A percentile compares a stretch with the other conserved stretches of the same genome.
These are phyloP conservation scores for Phaffomyces thermotolerans DNA, from an alignment of 805 yeast genomes.

Conservation along the genomic window DNA sequence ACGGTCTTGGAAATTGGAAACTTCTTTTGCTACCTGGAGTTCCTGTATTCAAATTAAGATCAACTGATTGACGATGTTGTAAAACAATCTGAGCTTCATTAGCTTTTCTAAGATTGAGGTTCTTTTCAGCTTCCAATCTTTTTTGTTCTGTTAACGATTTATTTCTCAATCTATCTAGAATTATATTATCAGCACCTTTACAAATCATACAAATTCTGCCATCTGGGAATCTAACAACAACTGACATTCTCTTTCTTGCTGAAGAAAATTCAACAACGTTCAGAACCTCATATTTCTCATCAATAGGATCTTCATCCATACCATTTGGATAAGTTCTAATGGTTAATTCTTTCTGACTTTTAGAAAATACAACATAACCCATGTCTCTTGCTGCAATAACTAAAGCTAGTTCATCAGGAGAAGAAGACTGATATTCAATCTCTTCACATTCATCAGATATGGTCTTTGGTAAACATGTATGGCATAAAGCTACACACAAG, in stretches of 20 bases:
- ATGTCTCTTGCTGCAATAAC: conserved; percentile 92
- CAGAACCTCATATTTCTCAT: conserved; percentile 66
- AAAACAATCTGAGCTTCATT: conserved; percentile 73
- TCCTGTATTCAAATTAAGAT: conserved; percentile 18
- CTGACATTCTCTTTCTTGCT: conserved; percentile 88
- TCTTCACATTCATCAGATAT: conserved; percentile 31
- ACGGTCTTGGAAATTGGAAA: conserved; percentile 25
- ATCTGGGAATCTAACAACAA: conserved; percentile 72
- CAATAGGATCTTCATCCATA: conserved; percentile 52
- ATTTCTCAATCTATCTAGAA: conserved; percentile 63
- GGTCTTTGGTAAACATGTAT: conserved; percentile 76
- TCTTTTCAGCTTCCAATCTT: conserved; percentile 52
- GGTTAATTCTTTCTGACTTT: conserved; percentile 50
- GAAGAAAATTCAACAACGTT: conserved; percentile 85
- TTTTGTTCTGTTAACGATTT: conserved; percentile 54
- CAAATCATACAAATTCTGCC: conserved; percentile 69
- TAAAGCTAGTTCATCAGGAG: conserved; percentile 94
- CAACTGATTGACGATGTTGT: conserved; percentile 45
- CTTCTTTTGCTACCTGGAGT: conserved; percentile 24
- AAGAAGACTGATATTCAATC: conserved; percentile 83
- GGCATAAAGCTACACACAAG: conserved; percentile 79
- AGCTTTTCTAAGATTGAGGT: conserved; percentile 55
- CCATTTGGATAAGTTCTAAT: conserved; percentile 83
- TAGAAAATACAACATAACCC: conserved; percentile 79
- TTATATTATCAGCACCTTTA: conserved; percentile 94